These are phyloP conservation scores for Cutaneotrichosporon cavernicola DNA, from an alignment of 1,284 basidiomycete species.

Conservation along the genomic window DNA sequence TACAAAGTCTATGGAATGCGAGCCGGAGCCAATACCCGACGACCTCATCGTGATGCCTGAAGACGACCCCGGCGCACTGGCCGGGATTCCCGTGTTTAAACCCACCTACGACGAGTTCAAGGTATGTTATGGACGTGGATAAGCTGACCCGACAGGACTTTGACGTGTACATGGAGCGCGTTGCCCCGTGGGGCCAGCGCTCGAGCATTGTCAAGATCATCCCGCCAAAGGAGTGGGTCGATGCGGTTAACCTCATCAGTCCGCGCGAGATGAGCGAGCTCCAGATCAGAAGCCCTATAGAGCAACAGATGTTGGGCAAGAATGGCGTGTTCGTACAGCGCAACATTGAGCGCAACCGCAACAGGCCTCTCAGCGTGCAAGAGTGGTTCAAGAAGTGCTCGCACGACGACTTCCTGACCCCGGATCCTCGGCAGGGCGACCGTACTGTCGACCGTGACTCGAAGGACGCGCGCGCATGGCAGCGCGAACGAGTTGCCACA, in stretches of 20 bases:
- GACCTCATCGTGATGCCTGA: constrained; percentile 56
- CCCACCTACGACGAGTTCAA: constrained; percentile 81
- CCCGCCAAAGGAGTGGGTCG: constrained; percentile 85
- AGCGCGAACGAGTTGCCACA: constrained; percentile 20
- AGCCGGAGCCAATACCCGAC: constrained; percentile 21
- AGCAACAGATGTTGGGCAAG: constrained; percentile 83
- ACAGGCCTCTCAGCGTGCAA: constrained; percentile 66
- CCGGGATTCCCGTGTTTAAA: constrained; percentile 91
- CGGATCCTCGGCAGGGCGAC: constrained; percentile 42
- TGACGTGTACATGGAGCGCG: constrained; percentile 76
- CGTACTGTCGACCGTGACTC: constrained; percentile 38
- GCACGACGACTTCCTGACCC: constrained; percentile 36
- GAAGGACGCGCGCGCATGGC: constrained; percentile 40
- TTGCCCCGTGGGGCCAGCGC: constrained; percentile 81
- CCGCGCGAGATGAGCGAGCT: constrained; percentile 65
- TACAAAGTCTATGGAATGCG: constrained; percentile 16
- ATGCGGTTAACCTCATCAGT: constrained; percentile 66
- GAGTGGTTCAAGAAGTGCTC: constrained; percentile 82
- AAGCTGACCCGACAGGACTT: constrained; percentile 61
- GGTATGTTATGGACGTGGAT: constrained; percentile 29
- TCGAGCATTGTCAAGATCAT: constrained; percentile 93
- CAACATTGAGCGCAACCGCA: constrained; percentile 82
- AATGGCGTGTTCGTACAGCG: constrained; percentile 84
- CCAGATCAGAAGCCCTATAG: constrained; percentile 78
- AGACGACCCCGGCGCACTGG: constrained; percentile 77